Base-by-base conservation (phyloP, 768 basidiomycete species). In the Termitomyces eurrhizus region DNA sequence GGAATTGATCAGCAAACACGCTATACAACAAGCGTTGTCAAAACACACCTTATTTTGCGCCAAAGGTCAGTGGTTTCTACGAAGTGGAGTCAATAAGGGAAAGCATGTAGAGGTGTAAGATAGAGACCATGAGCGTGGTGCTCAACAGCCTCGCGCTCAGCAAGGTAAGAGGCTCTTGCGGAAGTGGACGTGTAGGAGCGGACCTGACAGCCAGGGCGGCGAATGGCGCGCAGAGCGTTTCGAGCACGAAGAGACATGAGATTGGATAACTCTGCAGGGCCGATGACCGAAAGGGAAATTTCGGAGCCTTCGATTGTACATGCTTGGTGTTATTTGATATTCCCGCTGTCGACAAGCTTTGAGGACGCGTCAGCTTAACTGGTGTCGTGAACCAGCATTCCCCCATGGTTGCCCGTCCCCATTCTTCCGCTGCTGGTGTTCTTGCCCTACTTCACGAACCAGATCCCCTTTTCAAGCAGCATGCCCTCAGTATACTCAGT, bases 381-480 rank as follows among this genome's bases (percentile, higher is more conserved):
- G 62, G 54, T 39, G 56, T 50, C 39, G 56, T 50, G 50, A 51
- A 54, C 45, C 7, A 50, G 52, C 52, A 36, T 53, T 51, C 65
- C 65, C 63, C 67, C 64, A 89, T 91, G 89, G 87, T 88, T 71
- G 77, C 77, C 70, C 87, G 83, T 67, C 78, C 83, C 52, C 89
- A 91, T 68, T 91, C 92, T 39, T 93, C 87, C 60, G 87, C 89
- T 68, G 93, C 89, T 61, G 95, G 95, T 65, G 90, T 94, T 33
- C 87, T 99, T 66, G 93, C 94, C 32, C 81, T 99, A 37, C 86
- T 99, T 16, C 85, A 88, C 44, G 97, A 99, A 74, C 90, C 90
- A 57, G 92, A 95, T 65, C 80, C 86, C 32, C 77, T 89, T 45
- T 89, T 98, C 72, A 93, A 95, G 70, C 87, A 92, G 67, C 91